A percentile compares a stretch with the other conserved stretches of the same genome.
Evolutionary conservation across 805 yeast genomes (phyloP).

Genomic region (Yarrowia sp.): DNA sequence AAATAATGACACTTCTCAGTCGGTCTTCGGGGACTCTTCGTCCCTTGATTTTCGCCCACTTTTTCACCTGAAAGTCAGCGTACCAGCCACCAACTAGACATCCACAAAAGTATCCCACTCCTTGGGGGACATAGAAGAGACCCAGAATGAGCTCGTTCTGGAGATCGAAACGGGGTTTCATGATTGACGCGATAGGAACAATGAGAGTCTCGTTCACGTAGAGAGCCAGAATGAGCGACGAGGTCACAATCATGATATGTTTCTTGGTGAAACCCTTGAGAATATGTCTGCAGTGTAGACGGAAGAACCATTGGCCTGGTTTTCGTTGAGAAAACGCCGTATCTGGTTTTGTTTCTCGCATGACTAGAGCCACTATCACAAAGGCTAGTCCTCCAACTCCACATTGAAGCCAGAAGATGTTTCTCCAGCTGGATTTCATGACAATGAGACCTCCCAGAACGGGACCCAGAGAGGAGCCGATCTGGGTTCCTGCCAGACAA

Average conservation of each 20-base stretch:
- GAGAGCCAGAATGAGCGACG: slow-evolving; percentile 48
- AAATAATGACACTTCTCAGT: slow-evolving; percentile 41
- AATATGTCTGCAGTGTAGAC: not conserved
- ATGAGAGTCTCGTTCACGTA: slow-evolving; percentile 41
- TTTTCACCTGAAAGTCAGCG: slow-evolving; percentile 49
- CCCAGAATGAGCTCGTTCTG: slow-evolving; percentile 49
- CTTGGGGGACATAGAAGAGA: slow-evolving; percentile 57
- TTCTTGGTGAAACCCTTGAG: not conserved
- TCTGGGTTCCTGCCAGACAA: slow-evolving; percentile 49
- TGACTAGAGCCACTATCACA: slow-evolving; percentile 45
- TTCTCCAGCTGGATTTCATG: slow-evolving; percentile 52
- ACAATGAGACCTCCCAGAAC: slow-evolving; percentile 52
- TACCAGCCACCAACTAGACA: slow-evolving; percentile 52
- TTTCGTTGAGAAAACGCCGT: not conserved
- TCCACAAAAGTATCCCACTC: slow-evolving; percentile 50
- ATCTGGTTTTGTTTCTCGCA: slow-evolving; percentile 34
- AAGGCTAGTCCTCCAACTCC: slow-evolving; percentile 43
- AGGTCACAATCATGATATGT: slow-evolving; percentile 36
- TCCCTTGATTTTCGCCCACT: slow-evolving; percentile 42
- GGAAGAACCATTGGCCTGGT: not conserved
- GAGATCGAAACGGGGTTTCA: slow-evolving; percentile 53
- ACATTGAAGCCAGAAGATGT: slow-evolving; percentile 49
- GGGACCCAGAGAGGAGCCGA: slow-evolving; percentile 55
- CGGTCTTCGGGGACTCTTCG: slow-evolving; percentile 53
- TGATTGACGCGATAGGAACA: slow-evolving; percentile 54